Percentiles rank a stretch among this genome's conserved stretches.
These are phyloP conservation scores for Santalum album DNA, from an alignment of 164 flowering plant genomes.

Conservation along the genomic window DNA sequence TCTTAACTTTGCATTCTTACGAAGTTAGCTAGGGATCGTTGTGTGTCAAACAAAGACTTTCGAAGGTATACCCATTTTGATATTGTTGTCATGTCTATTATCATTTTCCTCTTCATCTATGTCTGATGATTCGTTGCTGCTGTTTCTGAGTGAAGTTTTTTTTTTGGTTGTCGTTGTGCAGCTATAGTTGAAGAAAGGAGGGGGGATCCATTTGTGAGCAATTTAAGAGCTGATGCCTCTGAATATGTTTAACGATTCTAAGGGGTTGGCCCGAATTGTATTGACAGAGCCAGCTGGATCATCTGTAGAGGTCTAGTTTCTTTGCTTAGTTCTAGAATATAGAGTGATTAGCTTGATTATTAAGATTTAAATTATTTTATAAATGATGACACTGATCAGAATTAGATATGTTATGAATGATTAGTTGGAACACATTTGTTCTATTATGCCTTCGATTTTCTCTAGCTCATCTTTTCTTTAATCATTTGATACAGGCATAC, in stretches of 20 bases:
- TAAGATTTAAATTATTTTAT: too few species aligned
- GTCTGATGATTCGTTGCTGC: background rate
- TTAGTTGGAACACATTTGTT: too few species aligned
- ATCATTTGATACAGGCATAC: too few species aligned
- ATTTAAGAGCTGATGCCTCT: conserved; percentile 31
- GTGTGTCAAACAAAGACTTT: too few species aligned
- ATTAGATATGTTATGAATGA: too few species aligned
- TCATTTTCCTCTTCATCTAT: background rate
- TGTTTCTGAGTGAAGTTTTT: background rate
- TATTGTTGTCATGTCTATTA: background rate
- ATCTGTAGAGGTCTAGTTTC: conserved; percentile 58
- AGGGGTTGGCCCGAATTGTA: conserved; percentile 44
- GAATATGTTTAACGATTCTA: conserved; percentile 23
- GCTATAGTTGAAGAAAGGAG: conserved; percentile 29
- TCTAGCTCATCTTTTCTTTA: too few species aligned
- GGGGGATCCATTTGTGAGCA: conserved; percentile 18
- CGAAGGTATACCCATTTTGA: background rate
- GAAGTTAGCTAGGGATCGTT: too few species aligned
- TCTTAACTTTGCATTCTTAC: too few species aligned
- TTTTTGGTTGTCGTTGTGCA: conserved; percentile 2
- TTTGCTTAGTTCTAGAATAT: background rate
- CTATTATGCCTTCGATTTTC: too few species aligned
- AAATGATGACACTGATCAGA: too few species aligned
- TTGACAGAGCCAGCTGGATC: conserved; percentile 67
- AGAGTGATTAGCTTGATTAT: too few species aligned